Evolutionary conservation across 2,329 filamentous ascomycete genomes (phyloP), one percentile per base, ranked within the genome.

Genomic region (Cladosporium colombiae): DNA sequence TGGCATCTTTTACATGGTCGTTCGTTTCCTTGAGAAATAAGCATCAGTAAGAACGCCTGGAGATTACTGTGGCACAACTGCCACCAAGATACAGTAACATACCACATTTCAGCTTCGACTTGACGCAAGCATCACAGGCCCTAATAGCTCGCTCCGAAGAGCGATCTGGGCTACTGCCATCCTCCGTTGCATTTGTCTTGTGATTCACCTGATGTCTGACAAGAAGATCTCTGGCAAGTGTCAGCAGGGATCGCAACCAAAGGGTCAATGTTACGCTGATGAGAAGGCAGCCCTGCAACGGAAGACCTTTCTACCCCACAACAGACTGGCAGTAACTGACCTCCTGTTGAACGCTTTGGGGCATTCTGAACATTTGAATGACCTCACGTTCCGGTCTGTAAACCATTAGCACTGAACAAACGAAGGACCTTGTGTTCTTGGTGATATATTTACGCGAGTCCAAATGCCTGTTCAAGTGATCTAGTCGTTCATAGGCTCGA

Each of bases 111-210:
- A 75, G 68, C 64, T 75, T 76, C 8, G 75, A 73, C 7, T 71
- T 60, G 0, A 75, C 74, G 55, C 75, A 76, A 3, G 73, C 60
- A 65, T 75, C 72, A 62, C 74, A 76, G n/a, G 75, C 74, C 64
- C 72, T 72, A 4, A 69, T 68, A 3, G 74, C 74, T 29, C 74
- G 66, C 46, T 74, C 72, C 2, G 64, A 62, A 5, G 68, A 53
- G 21, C 72, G 67, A 65, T 70, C 70, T 1, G 64, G 66, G 13
- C 68, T 68, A 8, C 69, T 65, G 10, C 69, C 68, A 16, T 69
- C 72, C 46, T 70, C 68, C 25, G 67, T 65, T 10, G 68, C 68
- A 67, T 74, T 74, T 53, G 72, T 73, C 8, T 67, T 68, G 60
- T 77, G 74, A 1, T 69, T 70, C 1, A 70, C 67, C 62, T 74